phyloP scores from a whole-genome alignment of 139 green algal genomes.

The Trebouxia sp. region DNA sequence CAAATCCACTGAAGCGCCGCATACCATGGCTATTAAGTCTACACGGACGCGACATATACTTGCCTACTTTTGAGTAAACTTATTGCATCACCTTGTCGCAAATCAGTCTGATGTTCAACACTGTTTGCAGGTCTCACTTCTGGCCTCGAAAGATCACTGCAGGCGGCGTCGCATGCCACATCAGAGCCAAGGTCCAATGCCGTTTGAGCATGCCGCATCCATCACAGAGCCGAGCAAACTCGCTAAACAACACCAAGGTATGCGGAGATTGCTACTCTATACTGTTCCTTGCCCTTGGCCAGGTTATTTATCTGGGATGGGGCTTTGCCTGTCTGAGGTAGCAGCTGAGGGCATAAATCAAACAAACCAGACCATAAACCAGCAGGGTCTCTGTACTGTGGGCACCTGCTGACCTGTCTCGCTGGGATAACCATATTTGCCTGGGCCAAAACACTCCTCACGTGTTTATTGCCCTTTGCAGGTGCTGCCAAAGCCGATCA shows the following conservation, averaged over 20 bases:
- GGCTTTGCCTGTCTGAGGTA: constrained; percentile 17
- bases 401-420: constrained; percentile 40
- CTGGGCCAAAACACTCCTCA: too few relatives aligned
- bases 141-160: too few relatives aligned
- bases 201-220: too few relatives aligned
- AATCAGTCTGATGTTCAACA: neutral
- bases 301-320: constrained; percentile 2
- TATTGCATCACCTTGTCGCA: too few relatives aligned
- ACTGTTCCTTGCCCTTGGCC: constrained; percentile 9
- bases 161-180: too few relatives aligned
- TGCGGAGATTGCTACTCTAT: too few relatives aligned
- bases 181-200: too few relatives aligned
- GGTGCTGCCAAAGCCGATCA: neutral
- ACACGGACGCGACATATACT: constrained; percentile 23
- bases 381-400: neutral
- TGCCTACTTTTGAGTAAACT: too few relatives aligned
- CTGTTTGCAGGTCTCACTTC: too few relatives aligned
- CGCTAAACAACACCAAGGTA: too few relatives aligned
- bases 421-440: constrained; percentile 37
- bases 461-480: neutral
- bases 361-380: constrained; percentile 31
- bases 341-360: neutral
- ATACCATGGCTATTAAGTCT: neutral
- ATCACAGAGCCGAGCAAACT: too few relatives aligned
- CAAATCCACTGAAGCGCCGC: constrained; percentile 23